Percentiles rank a stretch among this genome's conserved stretches.
Conservation (phyloP, 1,139 yeast species). For the Protomyces arabidopsidicola region DNA sequence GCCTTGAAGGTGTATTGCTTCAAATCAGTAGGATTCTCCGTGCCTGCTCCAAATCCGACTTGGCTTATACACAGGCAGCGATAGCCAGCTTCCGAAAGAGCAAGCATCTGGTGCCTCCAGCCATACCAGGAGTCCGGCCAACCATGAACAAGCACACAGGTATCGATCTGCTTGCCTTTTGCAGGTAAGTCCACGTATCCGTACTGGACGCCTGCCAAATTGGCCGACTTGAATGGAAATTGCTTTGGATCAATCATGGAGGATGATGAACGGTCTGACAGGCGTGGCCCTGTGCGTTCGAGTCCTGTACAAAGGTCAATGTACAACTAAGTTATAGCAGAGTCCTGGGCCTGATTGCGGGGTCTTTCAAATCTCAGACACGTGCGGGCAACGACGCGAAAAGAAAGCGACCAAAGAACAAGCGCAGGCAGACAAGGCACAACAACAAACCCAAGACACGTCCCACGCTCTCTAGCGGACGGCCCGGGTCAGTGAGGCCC, state of each 20-base stretch:
- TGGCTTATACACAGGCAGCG: conserved; percentile 20
- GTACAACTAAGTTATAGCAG: too few species aligned
- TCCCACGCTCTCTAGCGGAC: too few species aligned
- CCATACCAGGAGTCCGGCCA: conserved; percentile 28
- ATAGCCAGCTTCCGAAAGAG: conserved; percentile 5
- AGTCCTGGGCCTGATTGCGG: too few species aligned
- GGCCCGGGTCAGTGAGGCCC: neutral
- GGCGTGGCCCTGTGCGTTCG: too few species aligned
- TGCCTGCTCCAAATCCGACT: conserved; percentile 24
- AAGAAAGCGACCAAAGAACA: neutral
- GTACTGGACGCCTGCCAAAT: conserved; percentile 11
- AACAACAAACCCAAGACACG: neutral
- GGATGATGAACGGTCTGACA: neutral
- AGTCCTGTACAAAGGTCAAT: too few species aligned
- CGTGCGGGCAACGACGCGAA: neutral
- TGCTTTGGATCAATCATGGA: conserved; percentile 11
- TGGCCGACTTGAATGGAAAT: conserved; percentile 14
- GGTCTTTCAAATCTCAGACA: neutral
- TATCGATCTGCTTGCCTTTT: conserved; percentile 9
- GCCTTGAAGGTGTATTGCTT: conserved; percentile 13
- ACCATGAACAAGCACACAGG: conserved; percentile 20
- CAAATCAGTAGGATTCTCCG: conserved; percentile 8
- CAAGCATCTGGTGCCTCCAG: conserved; percentile 19
- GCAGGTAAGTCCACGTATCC: conserved; percentile 20
- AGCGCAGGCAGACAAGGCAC: neutral